Base-by-base conservation (phyloP, 371 early-diverging fungal genomes). In the Chytridium lagenaria region DNA sequence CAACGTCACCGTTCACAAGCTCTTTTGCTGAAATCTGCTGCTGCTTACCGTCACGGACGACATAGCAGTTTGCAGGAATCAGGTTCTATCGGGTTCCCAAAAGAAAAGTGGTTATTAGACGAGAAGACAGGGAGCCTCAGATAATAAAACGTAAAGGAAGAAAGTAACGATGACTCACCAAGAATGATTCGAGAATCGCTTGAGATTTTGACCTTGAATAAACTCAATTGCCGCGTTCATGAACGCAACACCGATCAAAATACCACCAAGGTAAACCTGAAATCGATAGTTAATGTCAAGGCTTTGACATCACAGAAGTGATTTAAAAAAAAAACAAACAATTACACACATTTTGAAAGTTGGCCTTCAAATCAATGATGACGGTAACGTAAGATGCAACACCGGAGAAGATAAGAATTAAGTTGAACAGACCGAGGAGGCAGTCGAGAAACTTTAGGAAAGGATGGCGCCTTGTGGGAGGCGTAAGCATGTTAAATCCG, bases 201-300 rank as follows among this genome's bases (percentile, higher is more conserved):
- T 89, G 88, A 39, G 91, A 89, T 96, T 95, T 59, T 90, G 90
- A 68, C 90, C 86, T 84, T 96, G 95, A 73, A 90, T 89, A 78
- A 93, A 95, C 78, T 96, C 97, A 76, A 96, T 93, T 36, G 85
- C 85, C 0, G 96, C 93, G 74, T 96, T 96, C 30, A 95, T 66
- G 50, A 95, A 87, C 2, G 96, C 92, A 40, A 96, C 96, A 65
- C 79, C 89, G 69, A 96, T 85, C 1, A 95, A 81, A 71, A 96
- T 93, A 38, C 89, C 90, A 23, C 95, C 96, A 51, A 95, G 86
- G 80, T 95, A 96, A 28, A 90, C 89, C 68, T 89, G 90, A 19
- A 31, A 69, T n/a, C n/a, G 44, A 19, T 44, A 44, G 19, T 19
- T 19, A 36, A 33, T 57, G 7, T 7, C 15, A 57, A 57, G 23